phyloP scores from a whole-genome alignment of 192 early-diverging fungal species.

The Rhizophagus clarus region DNA sequence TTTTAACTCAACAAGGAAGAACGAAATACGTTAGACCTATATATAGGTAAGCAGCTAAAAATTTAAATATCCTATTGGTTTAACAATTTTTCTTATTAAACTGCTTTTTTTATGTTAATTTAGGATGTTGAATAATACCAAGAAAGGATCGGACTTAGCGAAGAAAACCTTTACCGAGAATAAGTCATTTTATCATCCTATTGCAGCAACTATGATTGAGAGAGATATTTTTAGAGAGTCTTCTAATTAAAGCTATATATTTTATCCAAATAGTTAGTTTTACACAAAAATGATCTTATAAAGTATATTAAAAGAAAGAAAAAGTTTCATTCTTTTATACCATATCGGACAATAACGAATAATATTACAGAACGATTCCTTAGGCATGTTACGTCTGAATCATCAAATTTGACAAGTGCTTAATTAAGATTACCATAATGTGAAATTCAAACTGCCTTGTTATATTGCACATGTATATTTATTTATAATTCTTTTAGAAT shows the following conservation, averaged over 20 bases:
- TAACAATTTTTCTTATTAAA: background rate
- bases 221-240: constrained; percentile 65
- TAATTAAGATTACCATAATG: too few species aligned
- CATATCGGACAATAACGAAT: too few species aligned
- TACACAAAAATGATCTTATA: too few species aligned
- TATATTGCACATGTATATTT: too few species aligned
- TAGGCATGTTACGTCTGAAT: too few species aligned
- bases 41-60: constrained; percentile 50
- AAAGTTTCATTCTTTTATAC: too few species aligned
- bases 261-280: too few species aligned
- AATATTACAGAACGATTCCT: too few species aligned
- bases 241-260: background rate
- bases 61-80: background rate
- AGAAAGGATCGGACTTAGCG: constrained; percentile 77
- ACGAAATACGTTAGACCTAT: constrained; percentile 93
- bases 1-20: constrained; percentile 84
- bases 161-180: constrained; percentile 76
- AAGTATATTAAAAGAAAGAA: too few species aligned
- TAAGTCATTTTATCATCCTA: constrained; percentile 90
- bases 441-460: too few species aligned
- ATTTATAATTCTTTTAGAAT: too few species aligned
- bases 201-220: constrained; percentile 84
- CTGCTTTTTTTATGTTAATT: background rate
- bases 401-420: too few species aligned
- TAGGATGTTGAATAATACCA: constrained; percentile 64